phyloP scores from a whole-genome alignment of 306 rosid genomes.

The Prosopis cineraria region DNA sequence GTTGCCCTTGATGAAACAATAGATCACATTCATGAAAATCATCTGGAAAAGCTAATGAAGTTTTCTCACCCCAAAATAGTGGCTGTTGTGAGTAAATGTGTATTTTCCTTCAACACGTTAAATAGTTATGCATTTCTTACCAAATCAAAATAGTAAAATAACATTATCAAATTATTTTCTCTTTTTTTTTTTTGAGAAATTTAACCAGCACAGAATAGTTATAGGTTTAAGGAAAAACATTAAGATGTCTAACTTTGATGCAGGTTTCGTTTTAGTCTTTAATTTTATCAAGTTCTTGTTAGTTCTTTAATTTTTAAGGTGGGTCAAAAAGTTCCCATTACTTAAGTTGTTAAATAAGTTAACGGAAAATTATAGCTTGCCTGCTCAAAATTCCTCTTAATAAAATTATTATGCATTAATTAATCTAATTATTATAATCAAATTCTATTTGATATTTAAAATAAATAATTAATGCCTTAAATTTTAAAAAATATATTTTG shows the following conservation, averaged over 20 bases:
- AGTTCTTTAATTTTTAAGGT: not conserved
- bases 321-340: not conserved
- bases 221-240: not conserved
- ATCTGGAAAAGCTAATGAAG: slow-evolving; percentile 60
- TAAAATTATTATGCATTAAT: not conserved
- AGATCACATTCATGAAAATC: slow-evolving; percentile 63
- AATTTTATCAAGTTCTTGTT: not conserved
- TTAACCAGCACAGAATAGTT: not conserved
- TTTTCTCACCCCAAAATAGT: slow-evolving; percentile 85
- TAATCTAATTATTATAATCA: not conserved
- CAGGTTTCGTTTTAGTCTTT: not conserved
- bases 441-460: not conserved
- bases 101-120: slow-evolving; percentile 11
- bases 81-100: slow-evolving; percentile 68
- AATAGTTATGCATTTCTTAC: not conserved
- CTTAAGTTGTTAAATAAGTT: not conserved
- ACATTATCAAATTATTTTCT: not conserved
- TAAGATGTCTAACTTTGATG: not conserved
- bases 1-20: slow-evolving; percentile 95
- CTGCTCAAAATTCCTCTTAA: not conserved
- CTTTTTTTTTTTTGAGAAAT: not conserved
- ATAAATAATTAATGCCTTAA: not conserved
- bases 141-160: not conserved
- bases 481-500: not conserved
- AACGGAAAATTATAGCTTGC: not conserved